Percentiles rank a stretch among this genome's conserved stretches.
phyloP scores from a whole-genome alignment of 2,329 filamentous ascomycete species.

The Onygenales sp. region DNA sequence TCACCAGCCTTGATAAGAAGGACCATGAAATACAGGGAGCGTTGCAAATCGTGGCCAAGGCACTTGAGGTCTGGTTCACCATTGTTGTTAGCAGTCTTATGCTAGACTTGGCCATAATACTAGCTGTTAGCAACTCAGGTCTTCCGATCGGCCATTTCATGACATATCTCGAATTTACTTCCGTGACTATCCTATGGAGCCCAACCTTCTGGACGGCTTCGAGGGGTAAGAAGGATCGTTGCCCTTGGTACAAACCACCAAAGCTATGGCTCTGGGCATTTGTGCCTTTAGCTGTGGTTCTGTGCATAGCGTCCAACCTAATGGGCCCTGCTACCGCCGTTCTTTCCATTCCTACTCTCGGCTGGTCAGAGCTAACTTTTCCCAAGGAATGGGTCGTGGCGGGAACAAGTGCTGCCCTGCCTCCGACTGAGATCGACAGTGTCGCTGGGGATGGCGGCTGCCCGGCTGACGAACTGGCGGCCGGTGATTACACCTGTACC shows the following conservation, averaged over 20 bases:
- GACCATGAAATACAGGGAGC: conserved; percentile 20
- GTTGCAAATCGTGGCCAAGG: conserved; percentile 22
- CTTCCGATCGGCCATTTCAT: conserved; percentile 20
- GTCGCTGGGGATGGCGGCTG: not conserved
- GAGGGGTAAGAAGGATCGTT: conserved; percentile 2
- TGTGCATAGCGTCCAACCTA: conserved; percentile 19
- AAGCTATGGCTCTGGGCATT: conserved; percentile 8
- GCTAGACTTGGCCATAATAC: conserved; percentile 11
- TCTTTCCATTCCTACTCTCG: conserved; percentile 17
- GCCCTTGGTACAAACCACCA: conserved; percentile 5
- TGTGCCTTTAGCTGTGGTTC: conserved; percentile 8
- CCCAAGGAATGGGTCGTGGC: conserved; percentile 3
- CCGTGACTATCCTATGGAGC: conserved; percentile 15
- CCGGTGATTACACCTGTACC: conserved; percentile 10
- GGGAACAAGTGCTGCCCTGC: no score
- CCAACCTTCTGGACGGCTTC: not conserved
- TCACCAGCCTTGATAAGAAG: conserved; percentile 13
- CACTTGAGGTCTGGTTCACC: conserved; percentile 23
- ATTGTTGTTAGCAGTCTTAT: conserved; percentile 18
- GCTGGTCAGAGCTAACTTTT: conserved; percentile 12
- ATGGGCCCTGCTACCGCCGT: conserved; percentile 23
- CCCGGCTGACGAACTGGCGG: not conserved
- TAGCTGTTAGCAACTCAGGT: conserved; percentile 15
- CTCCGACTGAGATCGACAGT: not conserved
- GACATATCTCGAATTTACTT: conserved; percentile 18